phyloP scores from a whole-genome alignment of 2,329 filamentous ascomycete genomes.

The Fusarium virguliforme region DNA sequence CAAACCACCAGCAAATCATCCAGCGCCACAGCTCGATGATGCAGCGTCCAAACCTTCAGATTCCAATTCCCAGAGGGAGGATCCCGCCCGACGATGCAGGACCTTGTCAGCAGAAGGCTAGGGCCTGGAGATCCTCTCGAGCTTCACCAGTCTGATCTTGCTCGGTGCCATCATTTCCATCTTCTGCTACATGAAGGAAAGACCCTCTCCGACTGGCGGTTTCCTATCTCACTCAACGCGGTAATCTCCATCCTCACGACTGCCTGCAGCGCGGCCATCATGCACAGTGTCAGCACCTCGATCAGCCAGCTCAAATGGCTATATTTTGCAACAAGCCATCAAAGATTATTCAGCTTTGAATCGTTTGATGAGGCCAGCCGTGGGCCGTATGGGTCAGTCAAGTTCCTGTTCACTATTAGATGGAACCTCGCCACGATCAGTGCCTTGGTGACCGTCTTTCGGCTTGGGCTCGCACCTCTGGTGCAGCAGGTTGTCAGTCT shows the following conservation, averaged over 20 bases:
- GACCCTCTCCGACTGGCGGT: constrained; percentile 20
- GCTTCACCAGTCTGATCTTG: neutral
- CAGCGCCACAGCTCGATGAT: neutral
- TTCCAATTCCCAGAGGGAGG: neutral
- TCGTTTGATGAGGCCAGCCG: constrained; percentile 32
- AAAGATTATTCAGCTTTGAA: constrained; percentile 13
- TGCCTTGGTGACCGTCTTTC: constrained; percentile 24
- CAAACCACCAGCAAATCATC: neutral
- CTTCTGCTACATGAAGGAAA: constrained; percentile 17
- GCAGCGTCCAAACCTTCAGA: neutral
- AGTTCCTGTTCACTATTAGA: constrained; percentile 10
- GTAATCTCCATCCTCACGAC: constrained; percentile 26
- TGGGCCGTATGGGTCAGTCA: constrained; percentile 22
- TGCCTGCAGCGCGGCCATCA: constrained; percentile 17
- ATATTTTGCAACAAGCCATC: constrained; percentile 18
- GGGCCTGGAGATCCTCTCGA: neutral
- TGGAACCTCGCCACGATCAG: constrained; percentile 30
- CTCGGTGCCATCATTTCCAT: constrained; percentile 4
- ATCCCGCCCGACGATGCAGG: neutral
- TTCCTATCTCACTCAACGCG: constrained; percentile 23
- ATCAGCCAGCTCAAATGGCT: constrained; percentile 39
- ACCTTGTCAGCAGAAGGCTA: neutral
- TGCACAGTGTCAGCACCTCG: constrained; percentile 30
- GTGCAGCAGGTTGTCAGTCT: constrained; percentile 21
- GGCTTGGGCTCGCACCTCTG: constrained; percentile 24